phyloP scores from a whole-genome alignment of 1,284 basidiomycete genomes.

The Papiliotrema flavescens region DNA sequence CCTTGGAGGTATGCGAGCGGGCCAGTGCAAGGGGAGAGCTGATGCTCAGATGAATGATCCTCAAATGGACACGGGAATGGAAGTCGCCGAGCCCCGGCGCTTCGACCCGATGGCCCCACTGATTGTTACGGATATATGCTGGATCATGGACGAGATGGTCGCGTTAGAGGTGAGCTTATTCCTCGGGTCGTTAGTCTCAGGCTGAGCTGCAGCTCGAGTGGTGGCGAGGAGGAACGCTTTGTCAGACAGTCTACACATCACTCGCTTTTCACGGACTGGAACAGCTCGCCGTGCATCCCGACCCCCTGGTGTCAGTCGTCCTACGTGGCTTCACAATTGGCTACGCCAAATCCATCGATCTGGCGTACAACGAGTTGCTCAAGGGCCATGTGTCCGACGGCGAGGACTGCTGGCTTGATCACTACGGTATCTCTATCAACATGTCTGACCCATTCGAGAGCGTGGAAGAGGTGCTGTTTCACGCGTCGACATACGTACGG shows the following conservation, averaged over 20 bases:
- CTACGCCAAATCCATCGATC: slow-evolving; percentile 75
- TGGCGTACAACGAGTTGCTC: slow-evolving; percentile 73
- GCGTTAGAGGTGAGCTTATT: slow-evolving; percentile 72
- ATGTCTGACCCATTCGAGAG: slow-evolving; percentile 64
- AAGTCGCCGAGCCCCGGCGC: slow-evolving; percentile 10
- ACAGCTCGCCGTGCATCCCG: slow-evolving; percentile 33
- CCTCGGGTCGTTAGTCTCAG: slow-evolving; percentile 12
- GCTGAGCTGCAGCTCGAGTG: slow-evolving; percentile 66
- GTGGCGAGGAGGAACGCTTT: slow-evolving; percentile 76
- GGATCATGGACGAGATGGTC: slow-evolving; percentile 76
- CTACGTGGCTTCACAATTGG: slow-evolving; percentile 68
- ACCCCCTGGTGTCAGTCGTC: slow-evolving; percentile 64
- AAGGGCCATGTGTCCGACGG: slow-evolving; percentile 72
- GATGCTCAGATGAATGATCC: slow-evolving; percentile 67
- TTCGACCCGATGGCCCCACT: slow-evolving; percentile 68
- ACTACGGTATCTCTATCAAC: slow-evolving; percentile 73
- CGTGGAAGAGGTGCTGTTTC: slow-evolving; percentile 55
- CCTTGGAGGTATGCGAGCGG: slow-evolving; percentile 61
- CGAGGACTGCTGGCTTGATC: slow-evolving; percentile 85
- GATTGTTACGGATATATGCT: slow-evolving; percentile 72
- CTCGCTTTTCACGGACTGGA: slow-evolving; percentile 63
- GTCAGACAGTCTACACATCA: slow-evolving; percentile 80
- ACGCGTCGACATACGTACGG: no score
- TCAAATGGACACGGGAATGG: slow-evolving; percentile 76
- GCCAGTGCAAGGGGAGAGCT: not conserved